Conservation (phyloP, 495 filamentous ascomycete genomes). For the Penicillium soppii region DNA sequence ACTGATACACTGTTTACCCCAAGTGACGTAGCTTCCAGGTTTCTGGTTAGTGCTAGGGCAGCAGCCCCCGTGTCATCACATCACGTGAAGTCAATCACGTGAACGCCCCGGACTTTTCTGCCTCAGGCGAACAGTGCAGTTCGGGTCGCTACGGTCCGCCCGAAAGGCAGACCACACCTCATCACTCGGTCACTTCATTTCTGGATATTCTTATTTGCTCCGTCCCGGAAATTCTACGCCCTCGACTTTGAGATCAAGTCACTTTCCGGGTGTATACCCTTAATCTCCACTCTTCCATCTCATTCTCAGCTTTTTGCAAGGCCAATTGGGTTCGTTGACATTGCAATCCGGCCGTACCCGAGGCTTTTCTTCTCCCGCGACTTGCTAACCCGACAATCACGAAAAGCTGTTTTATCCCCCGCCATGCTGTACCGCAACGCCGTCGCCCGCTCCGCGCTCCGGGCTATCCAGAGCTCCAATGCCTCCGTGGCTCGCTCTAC, state of each 20-base stretch:
- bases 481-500: conserved; percentile 44
- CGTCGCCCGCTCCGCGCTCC: conserved; percentile 47
- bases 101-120: conserved; percentile 8
- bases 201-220: conserved; percentile 36
- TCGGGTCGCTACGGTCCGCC: conserved; percentile 32
- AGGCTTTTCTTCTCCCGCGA: conserved; percentile 31
- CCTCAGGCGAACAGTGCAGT: conserved; percentile 22
- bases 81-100: conserved; percentile 21
- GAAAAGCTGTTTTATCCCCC: conserved; percentile 35
- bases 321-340: conserved; percentile 41
- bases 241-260: conserved; percentile 35
- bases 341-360: conserved; percentile 25
- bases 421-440: conserved; percentile 51
- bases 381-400: conserved; percentile 36
- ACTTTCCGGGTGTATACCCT: conserved; percentile 35
- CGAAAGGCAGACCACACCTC: conserved; percentile 36
- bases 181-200: conserved; percentile 41
- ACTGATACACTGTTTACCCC: conserved; percentile 28
- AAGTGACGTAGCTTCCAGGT: conserved; percentile 35
- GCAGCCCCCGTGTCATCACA: conserved; percentile 14
- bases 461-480: conserved; percentile 50
- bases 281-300: conserved; percentile 33
- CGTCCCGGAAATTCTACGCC: conserved; percentile 32
- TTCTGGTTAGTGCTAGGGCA: conserved; percentile 22
- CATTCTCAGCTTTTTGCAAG: conserved; percentile 18